Percentiles rank a stretch among this genome's conserved stretches.
Evolutionary conservation across 345 rosid genomes (phyloP).

Genomic region (Citrus unshiu): DNA sequence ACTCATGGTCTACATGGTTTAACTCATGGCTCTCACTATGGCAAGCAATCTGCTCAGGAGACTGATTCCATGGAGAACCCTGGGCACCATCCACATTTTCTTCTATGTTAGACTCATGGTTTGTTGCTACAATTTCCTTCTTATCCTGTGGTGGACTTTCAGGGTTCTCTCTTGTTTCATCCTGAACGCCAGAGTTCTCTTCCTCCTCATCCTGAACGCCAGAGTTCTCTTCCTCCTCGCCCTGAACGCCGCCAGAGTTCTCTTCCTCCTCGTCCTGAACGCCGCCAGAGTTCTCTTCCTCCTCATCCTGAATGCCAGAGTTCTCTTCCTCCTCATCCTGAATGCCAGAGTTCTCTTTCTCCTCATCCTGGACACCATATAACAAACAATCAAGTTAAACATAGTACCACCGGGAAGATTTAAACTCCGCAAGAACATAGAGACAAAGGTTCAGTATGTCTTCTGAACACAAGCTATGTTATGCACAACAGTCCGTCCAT

Average conservation of each 20-base stretch:
- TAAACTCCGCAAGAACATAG: background rate
- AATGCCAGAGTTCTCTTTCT: background rate
- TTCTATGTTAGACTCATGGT: slow-evolving; percentile 15
- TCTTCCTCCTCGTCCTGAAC: background rate
- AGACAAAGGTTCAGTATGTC: background rate
- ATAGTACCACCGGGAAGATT: background rate
- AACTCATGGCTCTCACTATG: slow-evolving; percentile 27
- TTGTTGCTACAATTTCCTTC: slow-evolving; percentile 28
- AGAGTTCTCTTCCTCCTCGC: slow-evolving; percentile 19
- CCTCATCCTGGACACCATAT: slow-evolving; percentile 26
- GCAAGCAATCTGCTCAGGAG: slow-evolving; percentile 42
- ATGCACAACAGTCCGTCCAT: background rate
- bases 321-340: background rate
- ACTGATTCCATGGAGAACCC: slow-evolving; percentile 23
- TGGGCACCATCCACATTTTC: slow-evolving; percentile 32
- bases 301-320: slow-evolving; percentile 30
- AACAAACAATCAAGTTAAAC: background rate
- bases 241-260: slow-evolving; percentile 19
- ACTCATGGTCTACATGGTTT: slow-evolving; percentile 22
- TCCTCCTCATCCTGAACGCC: background rate
- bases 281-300: slow-evolving; percentile 2
- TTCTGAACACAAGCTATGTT: background rate
- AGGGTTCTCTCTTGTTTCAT: slow-evolving; percentile 12
- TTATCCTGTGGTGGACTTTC: slow-evolving; percentile 27
- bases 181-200: background rate